Base-by-base conservation (phyloP, 345 rosid genomes). In the Murraya paniculata region DNA sequence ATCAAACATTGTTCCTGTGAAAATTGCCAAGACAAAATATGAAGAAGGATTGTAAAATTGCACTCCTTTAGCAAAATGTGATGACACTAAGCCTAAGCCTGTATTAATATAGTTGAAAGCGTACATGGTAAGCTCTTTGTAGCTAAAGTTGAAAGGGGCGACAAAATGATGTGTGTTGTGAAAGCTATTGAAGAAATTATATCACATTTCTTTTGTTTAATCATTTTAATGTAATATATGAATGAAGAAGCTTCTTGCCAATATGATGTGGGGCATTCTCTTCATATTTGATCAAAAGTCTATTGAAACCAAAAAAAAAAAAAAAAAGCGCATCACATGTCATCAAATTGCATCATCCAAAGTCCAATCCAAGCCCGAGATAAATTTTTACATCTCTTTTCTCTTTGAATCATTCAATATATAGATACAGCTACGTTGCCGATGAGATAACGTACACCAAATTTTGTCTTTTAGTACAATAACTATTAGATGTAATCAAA, bases 41-140 rank as follows among this genome's bases (percentile, higher is more conserved):
- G 2, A 28, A 50, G 53, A 64, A 25, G 19, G 18, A 27, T 21
- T 7, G 38, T 5, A 6, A 39, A 27, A 41, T 30, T 11, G 13
- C 21, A 41, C n/a, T 19, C 16, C 7, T 10, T 48, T 38, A 33
- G 38, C 33, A 64, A 28, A 57, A 21, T 60, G 4, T 30, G 39
- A 22, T 4, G 71, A 1, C 31, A 8, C 30, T 3, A 10, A 10
- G 39, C 39, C 39, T 36, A 41, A 36, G 10, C 39, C 8, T 45
- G 48, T 11, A 10, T 11, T 9, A 45, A 11, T 27, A 30, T 57
- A 31, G 38, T 19, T 7, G 48, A 13, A 33, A 48, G 82, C 56
- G 80, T 81, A 36, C 39, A 24, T 31, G 60, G 39, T 81, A 81
- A 84, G 88, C 79, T 72, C 72, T 80, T 74, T 48, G 53, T 61